Percentiles rank a stretch among this genome's conserved stretches.
Conservation (phyloP, 768 basidiomycete genomes). For the Xerocomus spinulosus region DNA sequence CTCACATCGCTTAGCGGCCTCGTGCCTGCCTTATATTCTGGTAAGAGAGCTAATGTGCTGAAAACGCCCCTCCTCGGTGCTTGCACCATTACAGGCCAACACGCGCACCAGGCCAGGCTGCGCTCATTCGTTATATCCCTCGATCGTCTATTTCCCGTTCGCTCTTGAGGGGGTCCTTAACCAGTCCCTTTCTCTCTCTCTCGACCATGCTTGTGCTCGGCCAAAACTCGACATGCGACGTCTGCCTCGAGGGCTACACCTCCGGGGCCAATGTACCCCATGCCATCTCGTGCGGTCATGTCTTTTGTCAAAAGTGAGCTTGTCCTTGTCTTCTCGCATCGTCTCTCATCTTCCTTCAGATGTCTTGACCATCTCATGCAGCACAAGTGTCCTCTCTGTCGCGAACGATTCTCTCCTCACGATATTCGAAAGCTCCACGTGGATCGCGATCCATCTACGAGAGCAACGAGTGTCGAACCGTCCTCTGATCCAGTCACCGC, state of each 20-base stretch:
- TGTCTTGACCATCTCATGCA: conserved; percentile 51
- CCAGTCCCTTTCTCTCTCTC: conserved; percentile 29
- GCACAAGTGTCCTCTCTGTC: conserved; percentile 60
- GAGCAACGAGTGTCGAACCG: conserved; percentile 12
- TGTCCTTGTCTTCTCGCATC: not conserved
- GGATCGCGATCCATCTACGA: conserved; percentile 40
- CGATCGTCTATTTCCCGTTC: conserved; percentile 1
- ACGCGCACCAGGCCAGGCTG: conserved; percentile 30
- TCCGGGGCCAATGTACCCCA: conserved; percentile 52
- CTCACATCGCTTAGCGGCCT: conserved; percentile 34
- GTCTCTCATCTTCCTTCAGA: not conserved
- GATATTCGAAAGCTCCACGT: conserved; percentile 56
- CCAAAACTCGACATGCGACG: conserved; percentile 65
- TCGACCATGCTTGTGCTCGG: conserved; percentile 62
- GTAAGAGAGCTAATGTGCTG: conserved; percentile 19
- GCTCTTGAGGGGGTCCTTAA: conserved; percentile 29
- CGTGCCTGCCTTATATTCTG: conserved; percentile 34
- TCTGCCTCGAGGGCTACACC: conserved; percentile 65
- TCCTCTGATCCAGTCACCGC: conserved; percentile 19
- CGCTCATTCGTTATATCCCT: conserved; percentile 22
- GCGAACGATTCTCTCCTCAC: conserved; percentile 43
- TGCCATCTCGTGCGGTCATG: conserved; percentile 67
- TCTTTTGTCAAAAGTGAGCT: conserved; percentile 51
- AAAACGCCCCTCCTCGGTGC: conserved; percentile 20
- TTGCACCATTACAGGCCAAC: conserved; percentile 24